Conservation (phyloP, 1,139 yeast species). For the Yamadazyma kanchanaburiensis region DNA sequence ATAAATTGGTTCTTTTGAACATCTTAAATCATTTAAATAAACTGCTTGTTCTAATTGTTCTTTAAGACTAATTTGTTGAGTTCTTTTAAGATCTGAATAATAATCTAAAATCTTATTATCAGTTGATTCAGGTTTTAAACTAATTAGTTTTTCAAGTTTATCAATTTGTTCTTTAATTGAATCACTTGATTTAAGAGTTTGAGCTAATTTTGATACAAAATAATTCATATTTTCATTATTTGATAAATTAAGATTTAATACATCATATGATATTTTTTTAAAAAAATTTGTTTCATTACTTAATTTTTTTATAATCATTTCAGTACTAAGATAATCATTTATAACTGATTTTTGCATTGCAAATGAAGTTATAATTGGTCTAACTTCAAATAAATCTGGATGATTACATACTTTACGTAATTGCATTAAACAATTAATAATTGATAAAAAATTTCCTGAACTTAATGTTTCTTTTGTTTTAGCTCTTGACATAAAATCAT, state of each 20-base stretch:
- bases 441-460: conserved; percentile 91
- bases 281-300: conserved; percentile 20
- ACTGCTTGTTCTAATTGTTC: conserved; percentile 53
- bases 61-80: conserved; percentile 48
- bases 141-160: conserved; percentile 34
- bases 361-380: conserved; percentile 91
- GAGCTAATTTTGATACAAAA: conserved; percentile 46
- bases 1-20: conserved; percentile 54
- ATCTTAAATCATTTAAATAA: conserved; percentile 64
- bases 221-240: conserved; percentile 44
- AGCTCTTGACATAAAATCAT: conserved; percentile 96
- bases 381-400: conserved; percentile 93
- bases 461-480: conserved; percentile 92
- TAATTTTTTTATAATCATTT: conserved; percentile 40
- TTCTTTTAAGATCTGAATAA: conserved; percentile 53
- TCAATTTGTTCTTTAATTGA: conserved; percentile 43
- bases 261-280: conserved; percentile 44
- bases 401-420: conserved; percentile 96
- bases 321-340: conserved; percentile 44
- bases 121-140: conserved; percentile 26
- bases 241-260: conserved; percentile 60
- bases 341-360: conserved; percentile 67
- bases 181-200: conserved; percentile 44
- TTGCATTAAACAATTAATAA: conserved; percentile 97
- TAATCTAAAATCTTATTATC: conserved; percentile 58